Evolutionary conservation across 140 eudicot species (phyloP), one percentile per base, ranked within the genome.

Genomic region (Erigeron philadelphicus): DNA sequence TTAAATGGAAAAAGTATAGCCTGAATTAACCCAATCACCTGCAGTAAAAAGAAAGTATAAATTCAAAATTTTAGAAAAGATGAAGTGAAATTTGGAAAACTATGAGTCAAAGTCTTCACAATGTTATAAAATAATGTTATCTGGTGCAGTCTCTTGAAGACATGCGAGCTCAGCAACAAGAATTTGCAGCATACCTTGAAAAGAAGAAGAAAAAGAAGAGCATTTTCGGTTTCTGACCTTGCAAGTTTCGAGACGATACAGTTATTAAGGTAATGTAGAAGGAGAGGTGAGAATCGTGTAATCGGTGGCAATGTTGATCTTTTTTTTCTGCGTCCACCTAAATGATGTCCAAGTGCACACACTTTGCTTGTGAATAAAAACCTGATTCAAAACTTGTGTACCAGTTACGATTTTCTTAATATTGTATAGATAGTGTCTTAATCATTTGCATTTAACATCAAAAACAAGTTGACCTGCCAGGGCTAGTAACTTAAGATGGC

Each of bases 181-280:
- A 87, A 80, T 86, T 93, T 76, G 44, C 84, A 13, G 86, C 95
- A 55, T 85, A 81, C 68, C 70, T 93, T 65, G 97, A 93, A 70
- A 92, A 93, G 90, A 89, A 84, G 75, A 89, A 89, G 86, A 89
- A 84, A 81, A 86, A 83, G 83, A 89, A 86, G 82, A 86, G 62
- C 80, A 77, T 82, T 55, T 89, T 89, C 35, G 84, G 73, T 13
- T 89, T 89, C 76, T 89, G 55, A 84, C 45, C 82, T 84, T 83
- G 81, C 76, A 79, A 79, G 80, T 78, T 25, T 41, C 18, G 54
- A 47, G 17, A 72, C 6, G 57, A 59, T 42, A 48, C 38, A 74
- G 59, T 68, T 48, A 50, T 67, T 59, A 66, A 72, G 68, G 55
- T 53, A 61, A 47, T 66, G 66, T 80, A 75, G 76, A 67, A 60